A percentile compares a stretch with the other conserved stretches of the same genome.
phyloP scores from a whole-genome alignment of 164 flowering plant genomes.

The Tetracentron sinense region DNA sequence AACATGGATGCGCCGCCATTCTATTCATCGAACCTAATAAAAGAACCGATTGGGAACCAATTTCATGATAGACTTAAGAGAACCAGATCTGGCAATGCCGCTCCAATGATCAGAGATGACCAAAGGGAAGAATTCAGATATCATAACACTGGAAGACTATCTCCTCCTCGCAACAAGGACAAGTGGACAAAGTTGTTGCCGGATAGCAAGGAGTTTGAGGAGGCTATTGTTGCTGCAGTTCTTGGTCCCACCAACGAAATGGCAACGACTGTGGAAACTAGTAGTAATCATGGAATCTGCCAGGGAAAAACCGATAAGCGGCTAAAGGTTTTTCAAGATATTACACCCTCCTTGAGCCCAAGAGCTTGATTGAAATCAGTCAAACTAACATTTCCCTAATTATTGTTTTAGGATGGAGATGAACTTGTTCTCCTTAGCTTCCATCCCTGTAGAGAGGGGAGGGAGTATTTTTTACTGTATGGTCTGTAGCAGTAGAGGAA shows the following conservation, averaged over 20 bases:
- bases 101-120: constrained; percentile 2
- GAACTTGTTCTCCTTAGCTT: constrained; percentile 77
- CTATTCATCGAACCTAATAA: constrained; percentile 34
- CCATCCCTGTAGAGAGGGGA: constrained; percentile 5
- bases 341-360: constrained; percentile 74
- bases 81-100: constrained; percentile 57
- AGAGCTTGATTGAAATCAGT: constrained; percentile 40
- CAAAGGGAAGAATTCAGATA: not conserved
- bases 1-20: constrained; percentile 77
- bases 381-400: not conserved
- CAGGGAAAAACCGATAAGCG: constrained; percentile 59
- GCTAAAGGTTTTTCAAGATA: constrained; percentile 78
- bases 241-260: constrained; percentile 37
- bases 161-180: constrained; percentile 27
- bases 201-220: constrained; percentile 70
- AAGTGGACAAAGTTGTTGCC: constrained; percentile 50
- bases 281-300: constrained; percentile 11
- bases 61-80: constrained; percentile 61
- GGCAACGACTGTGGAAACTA: constrained; percentile 11
- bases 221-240: constrained; percentile 82
- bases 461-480: too few relatives aligned
- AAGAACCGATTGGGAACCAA: constrained; percentile 22
- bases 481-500: too few relatives aligned
- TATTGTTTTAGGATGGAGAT: constrained; percentile 56
- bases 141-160: constrained; percentile 43